Conservation (phyloP, 768 basidiomycete genomes). For the Trametes meyenii region DNA sequence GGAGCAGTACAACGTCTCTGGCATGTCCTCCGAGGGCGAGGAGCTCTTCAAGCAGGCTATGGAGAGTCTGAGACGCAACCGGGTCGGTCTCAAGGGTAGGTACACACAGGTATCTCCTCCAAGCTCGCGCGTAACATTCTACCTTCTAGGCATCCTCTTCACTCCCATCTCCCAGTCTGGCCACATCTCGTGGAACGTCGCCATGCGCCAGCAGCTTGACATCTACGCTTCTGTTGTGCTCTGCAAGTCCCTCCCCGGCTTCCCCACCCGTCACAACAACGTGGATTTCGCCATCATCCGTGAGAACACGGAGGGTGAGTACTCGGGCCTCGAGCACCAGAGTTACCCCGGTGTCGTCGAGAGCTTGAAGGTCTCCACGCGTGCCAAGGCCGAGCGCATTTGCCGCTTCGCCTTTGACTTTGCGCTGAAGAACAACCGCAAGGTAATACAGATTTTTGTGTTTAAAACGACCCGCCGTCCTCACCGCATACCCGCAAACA, state of each 20-base stretch:
- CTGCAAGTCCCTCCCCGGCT: constrained; percentile 96
- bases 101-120: constrained; percentile 5
- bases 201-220: constrained; percentile 99
- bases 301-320: constrained; percentile 99
- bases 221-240: constrained; percentile 98
- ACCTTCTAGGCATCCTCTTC: constrained; percentile 85
- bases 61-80: constrained; percentile 96
- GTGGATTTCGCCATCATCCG: constrained; percentile 99
- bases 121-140: background rate
- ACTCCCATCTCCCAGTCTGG: constrained; percentile 96
- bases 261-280: constrained; percentile 93
- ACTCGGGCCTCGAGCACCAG: constrained; percentile 97
- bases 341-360: constrained; percentile 99
- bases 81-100: constrained; percentile 96
- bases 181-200: constrained; percentile 99
- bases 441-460: constrained; percentile 49
- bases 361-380: constrained; percentile 95
- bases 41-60: constrained; percentile 96
- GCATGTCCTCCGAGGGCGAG: constrained; percentile 92
- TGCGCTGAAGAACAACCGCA: constrained; percentile 96
- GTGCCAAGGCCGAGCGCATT: constrained; percentile 94
- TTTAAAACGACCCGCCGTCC: constrained; percentile 11
- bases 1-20: constrained; percentile 98
- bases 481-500: background rate
- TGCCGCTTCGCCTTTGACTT: constrained; percentile 98